A percentile compares a stretch with the other conserved stretches of the same genome.
Evolutionary conservation across 139 green algal genomes (phyloP).

Genomic region (Monoraphidium neglectum): DNA sequence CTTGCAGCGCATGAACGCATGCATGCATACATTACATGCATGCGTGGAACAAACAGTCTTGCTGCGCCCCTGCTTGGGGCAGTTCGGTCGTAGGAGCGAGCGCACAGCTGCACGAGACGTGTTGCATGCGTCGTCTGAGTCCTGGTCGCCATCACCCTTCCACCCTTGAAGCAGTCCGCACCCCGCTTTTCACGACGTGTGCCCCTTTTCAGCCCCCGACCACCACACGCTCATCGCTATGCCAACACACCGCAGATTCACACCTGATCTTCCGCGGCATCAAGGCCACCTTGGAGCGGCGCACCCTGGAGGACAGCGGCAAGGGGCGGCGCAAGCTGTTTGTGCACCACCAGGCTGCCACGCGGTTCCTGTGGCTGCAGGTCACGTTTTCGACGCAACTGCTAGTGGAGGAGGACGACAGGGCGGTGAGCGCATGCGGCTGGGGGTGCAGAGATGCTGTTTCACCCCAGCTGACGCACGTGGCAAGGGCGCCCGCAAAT

Average conservation of each 20-base stretch:
- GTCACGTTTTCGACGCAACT: slow-evolving; percentile 27
- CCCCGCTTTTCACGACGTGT: neutral
- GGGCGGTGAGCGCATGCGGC: neutral
- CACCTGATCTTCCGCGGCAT: slow-evolving; percentile 36
- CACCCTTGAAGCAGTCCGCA: neutral
- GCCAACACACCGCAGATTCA: neutral
- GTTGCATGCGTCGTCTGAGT: neutral
- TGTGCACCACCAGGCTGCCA: slow-evolving; percentile 19
- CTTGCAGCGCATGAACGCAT: neutral
- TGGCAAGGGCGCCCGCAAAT: no score
- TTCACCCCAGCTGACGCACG: no score
- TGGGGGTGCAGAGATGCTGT: no score
- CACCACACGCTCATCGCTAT: neutral
- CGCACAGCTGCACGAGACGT: no score
- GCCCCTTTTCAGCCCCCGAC: neutral
- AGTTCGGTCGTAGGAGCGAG: no score
- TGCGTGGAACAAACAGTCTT: neutral
- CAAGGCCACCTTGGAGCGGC: slow-evolving; percentile 3
- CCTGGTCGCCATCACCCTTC: neutral
- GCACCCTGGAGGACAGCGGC: slow-evolving; percentile 18
- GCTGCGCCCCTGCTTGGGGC: no score
- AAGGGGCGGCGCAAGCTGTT: slow-evolving; percentile 15
- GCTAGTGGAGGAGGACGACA: slow-evolving; percentile 28
- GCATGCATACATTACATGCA: neutral
- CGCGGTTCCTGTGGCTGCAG: slow-evolving; percentile 27